These are phyloP conservation scores for Silene latifolia DNA, from an alignment of 148 eudicot species.

Conservation along the genomic window DNA sequence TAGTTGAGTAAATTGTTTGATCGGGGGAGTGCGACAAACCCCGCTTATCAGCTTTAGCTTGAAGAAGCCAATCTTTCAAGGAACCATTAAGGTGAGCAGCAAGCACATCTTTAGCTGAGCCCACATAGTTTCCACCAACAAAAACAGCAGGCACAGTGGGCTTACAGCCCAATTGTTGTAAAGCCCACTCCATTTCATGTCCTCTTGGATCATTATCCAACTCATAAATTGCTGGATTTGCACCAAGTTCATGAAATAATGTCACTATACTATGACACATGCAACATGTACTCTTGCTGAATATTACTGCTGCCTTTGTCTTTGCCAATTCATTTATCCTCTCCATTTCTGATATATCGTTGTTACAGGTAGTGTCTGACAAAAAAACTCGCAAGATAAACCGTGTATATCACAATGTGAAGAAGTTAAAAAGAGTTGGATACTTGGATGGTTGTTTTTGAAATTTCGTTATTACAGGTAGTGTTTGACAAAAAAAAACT, in stretches of 20 bases:
- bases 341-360: constrained; percentile 7
- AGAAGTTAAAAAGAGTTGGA: too few relatives aligned
- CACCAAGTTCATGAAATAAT: constrained; percentile 23
- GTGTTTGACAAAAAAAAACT: too few relatives aligned
- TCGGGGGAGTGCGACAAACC: too few relatives aligned
- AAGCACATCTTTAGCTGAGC: constrained; percentile 24
- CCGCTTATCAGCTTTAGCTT: too few relatives aligned
- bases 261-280: constrained; percentile 27
- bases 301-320: constrained; percentile 31
- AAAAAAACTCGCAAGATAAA: too few relatives aligned
- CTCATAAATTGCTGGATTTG: constrained; percentile 27
- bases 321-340: constrained; percentile 18
- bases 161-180: constrained; percentile 21
- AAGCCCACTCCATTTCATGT: constrained; percentile 33
- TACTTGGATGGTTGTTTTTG: too few relatives aligned
- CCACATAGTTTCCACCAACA: constrained; percentile 28
- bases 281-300: constrained; percentile 34
- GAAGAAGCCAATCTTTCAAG: constrained; percentile 30
- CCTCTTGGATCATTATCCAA: constrained; percentile 30
- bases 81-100: constrained; percentile 32
- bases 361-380: too few relatives aligned
- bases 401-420: too few relatives aligned
- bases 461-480: too few relatives aligned
- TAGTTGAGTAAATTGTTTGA: too few relatives aligned
- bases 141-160: constrained; percentile 34